These are phyloP conservation scores for Fusarium pseudonygamai DNA, from an alignment of 2,329 filamentous ascomycete genomes.

Conservation along the genomic window DNA sequence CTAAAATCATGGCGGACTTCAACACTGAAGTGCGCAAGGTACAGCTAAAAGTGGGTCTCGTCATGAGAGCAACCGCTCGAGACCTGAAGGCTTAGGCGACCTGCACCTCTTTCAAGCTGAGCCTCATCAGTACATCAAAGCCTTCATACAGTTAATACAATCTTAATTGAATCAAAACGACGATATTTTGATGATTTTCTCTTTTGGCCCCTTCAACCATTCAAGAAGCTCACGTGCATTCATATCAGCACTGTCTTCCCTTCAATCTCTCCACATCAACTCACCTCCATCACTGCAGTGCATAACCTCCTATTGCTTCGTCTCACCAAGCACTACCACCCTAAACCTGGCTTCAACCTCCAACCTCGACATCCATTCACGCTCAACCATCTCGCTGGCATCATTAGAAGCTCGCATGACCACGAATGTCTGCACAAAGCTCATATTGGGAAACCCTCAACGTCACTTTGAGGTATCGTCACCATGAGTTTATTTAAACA, in stretches of 20 bases:
- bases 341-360: slow-evolving; percentile 9
- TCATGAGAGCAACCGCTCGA: slow-evolving; percentile 14
- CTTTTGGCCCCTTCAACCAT: not conserved
- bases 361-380: not conserved
- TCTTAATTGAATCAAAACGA: not conserved
- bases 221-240: not conserved
- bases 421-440: no score
- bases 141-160: not conserved
- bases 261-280: not conserved
- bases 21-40: not conserved
- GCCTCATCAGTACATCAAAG: not conserved
- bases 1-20: not conserved
- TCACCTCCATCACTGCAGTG: slow-evolving; percentile 1
- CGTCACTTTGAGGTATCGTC: not conserved
- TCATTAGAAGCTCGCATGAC: not conserved
- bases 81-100: not conserved
- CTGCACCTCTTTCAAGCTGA: slow-evolving; percentile 15
- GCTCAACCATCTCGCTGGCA: not conserved
- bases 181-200: not conserved
- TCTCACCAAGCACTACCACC: slow-evolving; percentile 4
- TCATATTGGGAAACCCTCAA: not conserved
- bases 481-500: slow-evolving; percentile 57
- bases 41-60: slow-evolving; percentile 4
- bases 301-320: slow-evolving; percentile 11
- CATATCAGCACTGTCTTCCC: not conserved